Conservation (phyloP, 2,329 filamentous ascomycete genomes). For the Tolypocladium ovalisporum region DNA sequence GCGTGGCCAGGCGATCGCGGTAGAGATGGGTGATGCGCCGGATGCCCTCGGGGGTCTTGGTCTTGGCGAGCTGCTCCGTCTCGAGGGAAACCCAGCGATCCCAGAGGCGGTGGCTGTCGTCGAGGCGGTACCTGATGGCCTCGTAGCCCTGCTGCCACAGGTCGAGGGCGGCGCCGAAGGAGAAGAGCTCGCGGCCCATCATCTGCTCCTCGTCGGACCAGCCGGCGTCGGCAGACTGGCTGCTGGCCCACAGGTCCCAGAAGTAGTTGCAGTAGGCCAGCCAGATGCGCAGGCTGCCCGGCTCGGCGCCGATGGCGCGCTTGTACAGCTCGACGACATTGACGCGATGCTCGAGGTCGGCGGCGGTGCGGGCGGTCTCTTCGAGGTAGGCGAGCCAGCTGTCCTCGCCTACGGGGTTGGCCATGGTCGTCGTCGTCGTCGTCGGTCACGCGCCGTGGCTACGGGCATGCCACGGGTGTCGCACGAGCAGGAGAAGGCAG, state of each 20-base stretch:
- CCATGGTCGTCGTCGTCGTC: constrained; percentile 28
- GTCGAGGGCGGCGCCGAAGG: constrained; percentile 52
- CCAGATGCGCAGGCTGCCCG: constrained; percentile 65
- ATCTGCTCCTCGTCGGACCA: constrained; percentile 59
- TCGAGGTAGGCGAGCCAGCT: constrained; percentile 69
- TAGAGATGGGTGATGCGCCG: constrained; percentile 59
- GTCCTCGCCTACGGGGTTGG: constrained; percentile 59
- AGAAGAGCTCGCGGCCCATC: constrained; percentile 62
- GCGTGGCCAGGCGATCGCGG: constrained; percentile 57
- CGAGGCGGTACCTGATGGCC: constrained; percentile 61
- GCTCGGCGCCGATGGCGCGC: constrained; percentile 58
- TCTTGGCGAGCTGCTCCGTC: constrained; percentile 52
- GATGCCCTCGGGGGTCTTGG: constrained; percentile 44
- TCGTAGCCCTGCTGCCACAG: constrained; percentile 64
- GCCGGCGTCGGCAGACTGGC: constrained; percentile 40
- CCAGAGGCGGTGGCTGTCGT: constrained; percentile 71
- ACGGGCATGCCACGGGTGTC: constrained; percentile 3
- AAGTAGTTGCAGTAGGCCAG: constrained; percentile 70
- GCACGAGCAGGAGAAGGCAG: not conserved
- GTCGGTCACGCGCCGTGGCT: not conserved
- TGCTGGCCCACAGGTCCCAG: constrained; percentile 57
- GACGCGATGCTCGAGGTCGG: constrained; percentile 56
- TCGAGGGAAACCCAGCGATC: constrained; percentile 66
- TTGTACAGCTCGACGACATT: constrained; percentile 62
- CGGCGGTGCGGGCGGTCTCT: constrained; percentile 52